phyloP scores from a whole-genome alignment of 768 basidiomycete species.

The Naganishia vaughanmartiniae region DNA sequence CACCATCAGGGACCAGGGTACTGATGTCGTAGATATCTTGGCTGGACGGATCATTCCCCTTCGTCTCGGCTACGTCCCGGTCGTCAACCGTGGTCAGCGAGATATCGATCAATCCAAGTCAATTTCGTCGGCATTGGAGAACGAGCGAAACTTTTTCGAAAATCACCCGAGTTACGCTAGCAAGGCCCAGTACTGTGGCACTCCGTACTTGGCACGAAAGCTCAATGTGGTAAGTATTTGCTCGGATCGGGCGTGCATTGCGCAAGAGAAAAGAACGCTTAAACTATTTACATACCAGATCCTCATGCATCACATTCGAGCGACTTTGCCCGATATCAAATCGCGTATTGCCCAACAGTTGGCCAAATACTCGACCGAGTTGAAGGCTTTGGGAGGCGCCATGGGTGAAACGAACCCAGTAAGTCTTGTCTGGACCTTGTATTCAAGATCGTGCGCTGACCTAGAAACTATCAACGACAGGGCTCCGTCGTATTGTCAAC shows the following conservation, averaged over 20 bases:
- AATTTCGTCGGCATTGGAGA: slow-evolving; percentile 79
- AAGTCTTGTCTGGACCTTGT: not conserved
- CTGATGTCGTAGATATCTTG: slow-evolving; percentile 97
- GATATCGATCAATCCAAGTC: slow-evolving; percentile 89
- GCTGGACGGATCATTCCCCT: slow-evolving; percentile 95
- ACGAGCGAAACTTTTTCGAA: slow-evolving; percentile 91
- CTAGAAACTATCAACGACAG: slow-evolving; percentile 11
- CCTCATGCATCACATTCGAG: slow-evolving; percentile 97
- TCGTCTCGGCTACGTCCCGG: slow-evolving; percentile 93
- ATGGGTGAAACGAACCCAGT: slow-evolving; percentile 74
- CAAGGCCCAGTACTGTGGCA: slow-evolving; percentile 95
- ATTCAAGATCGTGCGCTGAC: not conserved
- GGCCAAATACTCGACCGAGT: slow-evolving; percentile 80
- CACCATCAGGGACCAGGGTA: slow-evolving; percentile 80
- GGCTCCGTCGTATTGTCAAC: slow-evolving; percentile 92
- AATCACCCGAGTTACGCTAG: slow-evolving; percentile 86
- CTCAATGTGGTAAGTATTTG: slow-evolving; percentile 73
- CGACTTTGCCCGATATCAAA: slow-evolving; percentile 98
- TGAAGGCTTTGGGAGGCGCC: slow-evolving; percentile 78
- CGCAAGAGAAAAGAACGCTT: not conserved
- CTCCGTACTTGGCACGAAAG: slow-evolving; percentile 89
- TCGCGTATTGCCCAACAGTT: slow-evolving; percentile 86
- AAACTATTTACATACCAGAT: slow-evolving; percentile 61
- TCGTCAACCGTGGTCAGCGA: slow-evolving; percentile 95
- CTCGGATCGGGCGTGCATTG: not conserved